Conservation (phyloP, 1,284 basidiomycete species). For the Kwoniella shivajii region DNA sequence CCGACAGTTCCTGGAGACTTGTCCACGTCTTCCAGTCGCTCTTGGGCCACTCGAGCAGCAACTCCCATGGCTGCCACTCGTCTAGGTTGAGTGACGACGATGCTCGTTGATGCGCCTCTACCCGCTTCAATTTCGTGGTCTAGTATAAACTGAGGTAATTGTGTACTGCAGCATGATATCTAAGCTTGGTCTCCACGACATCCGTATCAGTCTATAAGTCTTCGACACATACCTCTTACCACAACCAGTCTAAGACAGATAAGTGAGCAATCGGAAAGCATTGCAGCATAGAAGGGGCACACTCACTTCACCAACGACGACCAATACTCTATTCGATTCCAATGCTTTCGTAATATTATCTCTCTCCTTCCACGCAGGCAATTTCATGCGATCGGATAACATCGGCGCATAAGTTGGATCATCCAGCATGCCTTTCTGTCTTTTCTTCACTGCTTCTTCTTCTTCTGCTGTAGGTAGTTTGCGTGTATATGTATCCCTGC, state of each 20-base stretch:
- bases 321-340: conserved; percentile 66
- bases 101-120: conserved; percentile 69
- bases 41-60: conserved; percentile 80
- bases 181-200: background rate
- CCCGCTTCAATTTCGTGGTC: conserved; percentile 71
- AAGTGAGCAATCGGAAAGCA: conserved; percentile 1
- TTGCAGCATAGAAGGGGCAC: conserved; percentile 14
- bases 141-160: conserved; percentile 84
- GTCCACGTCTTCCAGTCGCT: conserved; percentile 73
- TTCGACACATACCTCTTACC: conserved; percentile 69
- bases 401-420: conserved; percentile 64
- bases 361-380: conserved; percentile 76
- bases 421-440: conserved; percentile 56
- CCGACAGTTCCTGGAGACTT: conserved; percentile 67
- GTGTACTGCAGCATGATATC: conserved; percentile 30
- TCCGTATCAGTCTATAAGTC: background rate
- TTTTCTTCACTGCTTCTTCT: conserved; percentile 60
- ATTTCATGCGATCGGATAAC: conserved; percentile 61
- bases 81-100: conserved; percentile 87
- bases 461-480: conserved; percentile 63
- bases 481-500: conserved; percentile 15
- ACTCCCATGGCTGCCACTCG: conserved; percentile 88
- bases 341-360: conserved; percentile 67
- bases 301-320: conserved; percentile 85
- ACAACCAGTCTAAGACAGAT: conserved; percentile 64